Base-by-base conservation (phyloP, 202 grass and related monocot genomes). In the Saccharum hybrid region DNA sequence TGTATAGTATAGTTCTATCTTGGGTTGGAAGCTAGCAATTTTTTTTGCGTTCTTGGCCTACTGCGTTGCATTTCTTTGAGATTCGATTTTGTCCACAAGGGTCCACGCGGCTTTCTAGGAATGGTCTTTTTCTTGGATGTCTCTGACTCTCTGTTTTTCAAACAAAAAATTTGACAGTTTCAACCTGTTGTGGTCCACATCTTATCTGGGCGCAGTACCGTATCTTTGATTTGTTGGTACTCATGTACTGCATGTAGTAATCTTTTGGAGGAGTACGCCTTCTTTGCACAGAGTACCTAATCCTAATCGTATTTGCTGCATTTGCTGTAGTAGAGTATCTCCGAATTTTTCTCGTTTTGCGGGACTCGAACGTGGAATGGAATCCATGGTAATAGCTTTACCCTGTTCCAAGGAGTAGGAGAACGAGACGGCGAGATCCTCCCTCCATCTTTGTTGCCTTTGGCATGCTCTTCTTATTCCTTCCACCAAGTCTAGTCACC, bases 171-270 rank as follows among this genome's bases (percentile, higher is more conserved):
- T n/a, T n/a, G 33, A 75, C 63, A 7, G 40, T 68, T 67, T 37
- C 69, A 84, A 33, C 81, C 11, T 62, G 69, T 11, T 48, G 62
- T 80, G 81, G 75, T 80, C 61, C 69, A 7, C 5, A 37, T 33
- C 38, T 79, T 9, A 0, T 10, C 12, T 28, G 23, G 60, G 22
- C 60, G 60, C 30, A 26, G 59, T 28, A 28, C 59, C 41, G 1
- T 34, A 8, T 26, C 60, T 83, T 39, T 48, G 48, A 54, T 77
- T n/a, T 64, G 8, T 68, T 75, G 37, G 9, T 60, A n/a, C 48
- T 75, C 63, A 48, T 75, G 63, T 22, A n/a, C 19, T 57, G 19
- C 52, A 54, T 54, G 21, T 23, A n/a, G n/a, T n/a, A 7, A 78
- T 72, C 66, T 77, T 66, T 73, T 18, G 37, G 67, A 48, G 1